Base-by-base conservation (phyloP, 441 rosid species). In the Capsella rubella region DNA sequence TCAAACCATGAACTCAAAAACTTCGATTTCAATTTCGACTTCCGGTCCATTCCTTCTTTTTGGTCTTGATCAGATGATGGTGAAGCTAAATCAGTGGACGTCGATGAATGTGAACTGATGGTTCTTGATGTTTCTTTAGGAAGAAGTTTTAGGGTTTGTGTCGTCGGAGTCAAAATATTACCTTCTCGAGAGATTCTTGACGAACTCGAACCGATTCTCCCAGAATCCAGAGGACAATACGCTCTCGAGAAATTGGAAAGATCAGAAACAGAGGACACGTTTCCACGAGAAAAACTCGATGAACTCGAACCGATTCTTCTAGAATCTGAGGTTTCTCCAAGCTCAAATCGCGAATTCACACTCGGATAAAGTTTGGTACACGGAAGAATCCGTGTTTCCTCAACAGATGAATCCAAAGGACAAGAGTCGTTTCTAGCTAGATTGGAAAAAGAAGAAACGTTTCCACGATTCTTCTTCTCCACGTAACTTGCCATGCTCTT, bases 1-100 rank as follows among this genome's bases (percentile, higher is more conserved):
- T 71, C 67, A 75, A 58, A 65, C 70, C 78, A 71, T 4, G 81
- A 77, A 7, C 27, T 34, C 0, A 81, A 40, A 12, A 70, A 40
- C 11, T 55, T 64, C 34, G 73, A 27, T 15, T 74, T 77, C 35
- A 43, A 39, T 15, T 66, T 77, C 59, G 66, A 32, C 57, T 74
- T 66, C 10, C 15, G 35, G 16, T 63, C 54, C 31, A 12, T 13
- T 21, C 45, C 8, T 28, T 65, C 59, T 59, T 64, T 73, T 37
- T 57, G 42, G 13, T 43, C 15, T 65, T 35, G 43, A 16, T 42
- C 45, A 3, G 55, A 49, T 14, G 62, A n/a, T 63, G 60, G 32
- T 52, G 78, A 31, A 43, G 31, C 27, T 47, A 51, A 42, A 32
- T n/a, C 73, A 49, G n/a, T 15, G 3, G 64, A 59, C 6, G 49